A percentile compares a stretch with the other conserved stretches of the same genome.
phyloP scores from a whole-genome alignment of 805 yeast genomes.

The Yarrowia divulgata region DNA sequence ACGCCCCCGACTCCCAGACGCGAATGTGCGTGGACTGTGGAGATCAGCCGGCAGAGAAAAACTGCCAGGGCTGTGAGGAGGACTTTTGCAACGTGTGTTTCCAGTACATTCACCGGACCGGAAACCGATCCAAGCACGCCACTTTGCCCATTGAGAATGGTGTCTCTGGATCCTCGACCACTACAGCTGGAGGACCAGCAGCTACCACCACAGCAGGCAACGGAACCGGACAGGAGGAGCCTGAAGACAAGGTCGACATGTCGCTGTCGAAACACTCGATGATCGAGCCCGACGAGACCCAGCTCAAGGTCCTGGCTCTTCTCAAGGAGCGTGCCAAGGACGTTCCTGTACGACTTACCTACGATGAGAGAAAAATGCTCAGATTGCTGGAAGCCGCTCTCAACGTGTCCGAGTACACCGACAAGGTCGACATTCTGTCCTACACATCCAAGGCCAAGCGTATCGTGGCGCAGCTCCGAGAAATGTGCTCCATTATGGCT shows the following conservation, averaged over 20 bases:
- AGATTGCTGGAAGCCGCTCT: slow-evolving; percentile 76
- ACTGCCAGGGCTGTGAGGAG: slow-evolving; percentile 69
- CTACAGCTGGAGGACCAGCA: not conserved
- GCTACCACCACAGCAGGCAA: not conserved
- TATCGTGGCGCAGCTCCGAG: slow-evolving; percentile 73
- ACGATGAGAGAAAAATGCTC: slow-evolving; percentile 72
- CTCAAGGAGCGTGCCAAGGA: slow-evolving; percentile 55
- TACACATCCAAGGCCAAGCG: slow-evolving; percentile 73
- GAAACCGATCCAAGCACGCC: slow-evolving; percentile 51
- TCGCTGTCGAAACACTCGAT: slow-evolving; percentile 12
- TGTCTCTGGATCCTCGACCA: not conserved
- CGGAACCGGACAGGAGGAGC: slow-evolving; percentile 40
- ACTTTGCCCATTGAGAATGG: slow-evolving; percentile 43
- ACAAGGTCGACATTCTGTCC: slow-evolving; percentile 73
- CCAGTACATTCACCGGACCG: slow-evolving; percentile 72
- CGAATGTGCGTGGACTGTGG: slow-evolving; percentile 71
- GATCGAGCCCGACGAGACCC: slow-evolving; percentile 42
- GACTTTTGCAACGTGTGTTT: slow-evolving; percentile 74
- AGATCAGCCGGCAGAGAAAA: slow-evolving; percentile 72
- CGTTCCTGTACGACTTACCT: slow-evolving; percentile 72
- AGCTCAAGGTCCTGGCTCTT: slow-evolving; percentile 42
- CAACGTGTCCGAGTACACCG: slow-evolving; percentile 80
- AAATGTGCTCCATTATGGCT: slow-evolving; percentile 78
- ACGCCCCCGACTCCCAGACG: slow-evolving; percentile 16
- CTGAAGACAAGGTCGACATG: slow-evolving; percentile 43